Base-by-base conservation (phyloP, 2,329 filamentous ascomycete species). In the Rachicladosporium sp. region DNA sequence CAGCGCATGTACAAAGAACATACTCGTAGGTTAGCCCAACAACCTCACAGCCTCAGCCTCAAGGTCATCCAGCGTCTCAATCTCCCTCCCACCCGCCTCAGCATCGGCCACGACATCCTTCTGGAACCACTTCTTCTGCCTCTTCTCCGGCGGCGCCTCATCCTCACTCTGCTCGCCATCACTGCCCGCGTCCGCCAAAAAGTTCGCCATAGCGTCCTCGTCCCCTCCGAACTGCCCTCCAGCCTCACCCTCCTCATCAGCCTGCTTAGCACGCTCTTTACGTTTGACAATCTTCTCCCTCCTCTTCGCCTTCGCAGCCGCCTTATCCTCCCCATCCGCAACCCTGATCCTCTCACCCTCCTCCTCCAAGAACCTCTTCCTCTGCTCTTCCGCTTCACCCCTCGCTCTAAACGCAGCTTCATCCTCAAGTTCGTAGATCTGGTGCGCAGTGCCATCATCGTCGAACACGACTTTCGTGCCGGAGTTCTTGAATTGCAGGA, bases 381-480 rank as follows among this genome's bases (percentile, higher is more conserved):
- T 73, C 61, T 93, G 86, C 36, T 74, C 74, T 48, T 87, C 82
- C 3, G 84, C 82, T 15, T 79, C 68, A 30, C 89, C 91, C 39
- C 78, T 74, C 31, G 74, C 71, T 46, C 69, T 70, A 70, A 96
- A 98, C 48, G 79, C 76, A 0, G 80, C 78, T 62, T 95, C 86
- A 59, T 83, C 76, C 56, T 89, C 81, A 49, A 98, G 77, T 59
- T 93, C 83, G 65, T 96, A 95, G 10, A 93, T 61, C 46, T 83
- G 76, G 59, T 91, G 87, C 3, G 87, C 71, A 45, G 82, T 79
- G 50, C 88, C 89, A 27, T 95, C 86, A 35, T 94, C 88, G 63
- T 96, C 89, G 59, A 89, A 98, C 4, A 95, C 72, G 6, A 95
- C 67, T 58, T 91, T 93, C 31, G 76, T 80, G 10, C 85, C 82